These are phyloP conservation scores for Penicillium crustosum DNA, from an alignment of 2,329 filamentous ascomycete genomes.

Conservation along the genomic window DNA sequence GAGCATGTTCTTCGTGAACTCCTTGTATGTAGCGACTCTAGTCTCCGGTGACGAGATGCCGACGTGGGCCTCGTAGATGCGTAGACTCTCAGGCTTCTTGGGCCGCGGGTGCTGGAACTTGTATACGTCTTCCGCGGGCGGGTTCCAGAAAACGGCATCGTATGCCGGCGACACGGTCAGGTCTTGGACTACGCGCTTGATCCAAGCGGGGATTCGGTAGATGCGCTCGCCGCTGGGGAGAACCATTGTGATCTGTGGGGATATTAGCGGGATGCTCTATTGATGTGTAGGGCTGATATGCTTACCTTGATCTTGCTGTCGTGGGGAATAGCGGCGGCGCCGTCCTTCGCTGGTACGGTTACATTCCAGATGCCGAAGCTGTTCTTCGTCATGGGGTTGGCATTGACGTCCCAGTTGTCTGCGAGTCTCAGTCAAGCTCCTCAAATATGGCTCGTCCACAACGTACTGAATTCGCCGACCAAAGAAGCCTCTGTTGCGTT, in stretches of 20 bases:
- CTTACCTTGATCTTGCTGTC: slow-evolving; percentile 91
- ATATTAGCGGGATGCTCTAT: not conserved
- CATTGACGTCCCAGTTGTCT: slow-evolving; percentile 83
- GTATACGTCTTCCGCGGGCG: slow-evolving; percentile 72
- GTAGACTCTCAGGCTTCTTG: slow-evolving; percentile 77
- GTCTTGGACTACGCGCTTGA: slow-evolving; percentile 95
- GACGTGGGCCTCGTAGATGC: slow-evolving; percentile 98
- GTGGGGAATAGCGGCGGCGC: slow-evolving; percentile 78
- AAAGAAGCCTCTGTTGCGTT: slow-evolving; percentile 82
- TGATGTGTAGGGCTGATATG: too few relatives aligned
- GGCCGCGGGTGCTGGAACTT: slow-evolving; percentile 80
- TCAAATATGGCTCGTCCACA: slow-evolving; percentile 1
- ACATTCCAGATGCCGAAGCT: slow-evolving; percentile 86
- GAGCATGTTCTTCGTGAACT: slow-evolving; percentile 90
- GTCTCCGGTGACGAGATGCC: slow-evolving; percentile 92
- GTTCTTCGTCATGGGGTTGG: slow-evolving; percentile 85
- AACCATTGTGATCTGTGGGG: slow-evolving; percentile 72
- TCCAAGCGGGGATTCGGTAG: slow-evolving; percentile 92
- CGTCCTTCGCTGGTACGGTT: slow-evolving; percentile 68
- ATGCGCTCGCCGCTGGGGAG: slow-evolving; percentile 75
- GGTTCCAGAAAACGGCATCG: slow-evolving; percentile 97
- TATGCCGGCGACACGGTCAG: slow-evolving; percentile 85
- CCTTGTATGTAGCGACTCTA: slow-evolving; percentile 90
- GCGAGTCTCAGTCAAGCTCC: slow-evolving; percentile 28
- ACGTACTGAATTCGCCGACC: slow-evolving; percentile 89